Conservation (phyloP, 768 basidiomycete genomes). For the Boletus rubroflammeus region DNA sequence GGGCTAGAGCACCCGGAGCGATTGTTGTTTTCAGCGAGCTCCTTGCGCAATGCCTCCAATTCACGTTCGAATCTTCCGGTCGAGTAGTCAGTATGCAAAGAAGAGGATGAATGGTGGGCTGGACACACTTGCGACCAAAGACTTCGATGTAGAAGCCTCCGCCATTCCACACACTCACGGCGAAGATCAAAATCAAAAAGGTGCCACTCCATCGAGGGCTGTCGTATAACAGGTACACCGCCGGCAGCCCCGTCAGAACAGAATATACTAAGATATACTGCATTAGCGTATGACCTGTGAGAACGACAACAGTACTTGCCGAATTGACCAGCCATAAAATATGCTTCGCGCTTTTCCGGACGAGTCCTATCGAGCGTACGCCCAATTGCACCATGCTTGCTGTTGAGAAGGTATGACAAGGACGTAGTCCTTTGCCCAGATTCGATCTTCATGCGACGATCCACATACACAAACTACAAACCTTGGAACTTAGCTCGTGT, state of each 20-base stretch:
- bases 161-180: conserved; percentile 93
- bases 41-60: conserved; percentile 84
- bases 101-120: not conserved
- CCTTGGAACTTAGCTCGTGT: not conserved
- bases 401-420: conserved; percentile 83
- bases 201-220: conserved; percentile 71
- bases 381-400: conserved; percentile 83
- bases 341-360: conserved; percentile 57
- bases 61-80: conserved; percentile 81
- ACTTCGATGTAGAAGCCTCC: conserved; percentile 96
- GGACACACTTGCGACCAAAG: conserved; percentile 87
- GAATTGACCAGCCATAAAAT: conserved; percentile 86
- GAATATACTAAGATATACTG: conserved; percentile 59
- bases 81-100: conserved; percentile 5
- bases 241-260: conserved; percentile 80
- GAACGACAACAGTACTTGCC: conserved; percentile 40
- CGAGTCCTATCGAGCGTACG: conserved; percentile 58
- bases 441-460: conserved; percentile 84
- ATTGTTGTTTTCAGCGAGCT: conserved; percentile 68
- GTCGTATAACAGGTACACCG: conserved; percentile 79
- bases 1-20: conserved; percentile 57
- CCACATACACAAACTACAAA: conserved; percentile 75
- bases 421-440: conserved; percentile 91
- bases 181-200: conserved; percentile 78
- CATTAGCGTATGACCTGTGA: not conserved